Conservation (phyloP, 441 rosid species). For the Gossypium armourianum region DNA sequence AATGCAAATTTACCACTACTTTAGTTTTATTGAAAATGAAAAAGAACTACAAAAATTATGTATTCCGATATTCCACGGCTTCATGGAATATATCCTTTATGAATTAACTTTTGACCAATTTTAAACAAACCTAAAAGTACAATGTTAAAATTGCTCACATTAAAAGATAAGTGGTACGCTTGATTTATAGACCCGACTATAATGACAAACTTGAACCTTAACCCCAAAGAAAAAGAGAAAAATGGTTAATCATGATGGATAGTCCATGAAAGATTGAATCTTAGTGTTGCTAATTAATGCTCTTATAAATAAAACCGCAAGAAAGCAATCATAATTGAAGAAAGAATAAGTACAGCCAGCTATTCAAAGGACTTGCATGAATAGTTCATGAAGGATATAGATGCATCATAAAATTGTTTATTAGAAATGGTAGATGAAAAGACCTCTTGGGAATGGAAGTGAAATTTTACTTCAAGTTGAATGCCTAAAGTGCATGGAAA, state of each 20-base stretch:
- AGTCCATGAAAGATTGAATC: neutral
- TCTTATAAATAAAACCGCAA: neutral
- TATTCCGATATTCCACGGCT: neutral
- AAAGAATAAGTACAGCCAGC: neutral
- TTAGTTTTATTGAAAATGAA: neutral
- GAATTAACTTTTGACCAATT: neutral
- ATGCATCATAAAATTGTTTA: constrained; percentile 6
- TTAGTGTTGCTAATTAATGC: constrained; percentile 1
- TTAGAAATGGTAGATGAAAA: neutral
- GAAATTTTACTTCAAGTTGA: constrained; percentile 5
- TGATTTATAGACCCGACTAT: neutral
- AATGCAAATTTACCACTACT: neutral
- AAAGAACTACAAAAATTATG: neutral
- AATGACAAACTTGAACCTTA: neutral
- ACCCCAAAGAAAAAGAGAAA: neutral
- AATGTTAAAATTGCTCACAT: neutral
- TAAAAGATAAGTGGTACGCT: neutral
- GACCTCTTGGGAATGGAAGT: neutral
- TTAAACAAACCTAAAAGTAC: neutral
- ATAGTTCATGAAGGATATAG: constrained; percentile 1
- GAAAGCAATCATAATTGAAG: neutral
- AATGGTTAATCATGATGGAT: neutral
- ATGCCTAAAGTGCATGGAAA: neutral
- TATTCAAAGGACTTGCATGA: neutral
- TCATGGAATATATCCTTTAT: neutral